Conservation (phyloP, 352 stramenopile genomes). For the Phytophthora pini region DNA sequence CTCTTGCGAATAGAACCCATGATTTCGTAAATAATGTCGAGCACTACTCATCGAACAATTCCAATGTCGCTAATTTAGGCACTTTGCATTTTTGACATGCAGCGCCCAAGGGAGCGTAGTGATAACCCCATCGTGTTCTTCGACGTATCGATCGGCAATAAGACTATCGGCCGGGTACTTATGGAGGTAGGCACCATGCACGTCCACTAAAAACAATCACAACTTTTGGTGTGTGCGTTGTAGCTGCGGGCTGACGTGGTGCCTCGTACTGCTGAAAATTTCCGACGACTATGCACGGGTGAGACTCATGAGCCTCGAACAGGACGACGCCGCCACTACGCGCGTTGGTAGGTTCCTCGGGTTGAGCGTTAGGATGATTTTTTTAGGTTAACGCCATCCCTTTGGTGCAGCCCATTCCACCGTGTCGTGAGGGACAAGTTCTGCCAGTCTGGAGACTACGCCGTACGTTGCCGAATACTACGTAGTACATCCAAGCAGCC, state of each 20-base stretch:
- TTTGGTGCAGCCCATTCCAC: conserved; percentile 76
- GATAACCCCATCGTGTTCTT: conserved; percentile 95
- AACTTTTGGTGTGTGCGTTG: background rate
- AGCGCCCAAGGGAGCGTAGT: conserved; percentile 9
- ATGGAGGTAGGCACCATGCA: conserved; percentile 77
- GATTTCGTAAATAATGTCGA: too few species aligned
- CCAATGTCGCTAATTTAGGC: conserved; percentile 6
- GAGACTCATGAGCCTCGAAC: conserved; percentile 72
- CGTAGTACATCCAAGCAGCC: too few species aligned
- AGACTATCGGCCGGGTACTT: conserved; percentile 85
- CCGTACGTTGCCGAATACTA: conserved; percentile 38
- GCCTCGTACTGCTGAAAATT: conserved; percentile 96
- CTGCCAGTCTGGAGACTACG: conserved; percentile 92
- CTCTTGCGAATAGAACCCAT: background rate
- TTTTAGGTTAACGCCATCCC: background rate
- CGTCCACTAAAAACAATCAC: background rate
- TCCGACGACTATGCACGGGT: conserved; percentile 95
- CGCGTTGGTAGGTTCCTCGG: conserved; percentile 44
- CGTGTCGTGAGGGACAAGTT: conserved; percentile 93
- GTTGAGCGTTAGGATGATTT: background rate
- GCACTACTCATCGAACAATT: too few species aligned
- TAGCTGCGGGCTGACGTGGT: conserved; percentile 94
- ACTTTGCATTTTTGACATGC: conserved; percentile 9
- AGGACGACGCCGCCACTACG: conserved; percentile 61
- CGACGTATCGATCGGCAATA: conserved; percentile 94